A percentile compares a stretch with the other conserved stretches of the same genome.
Evolutionary conservation across 495 filamentous ascomycete species (phyloP).

Genomic region (Bryoglossum gracile): DNA sequence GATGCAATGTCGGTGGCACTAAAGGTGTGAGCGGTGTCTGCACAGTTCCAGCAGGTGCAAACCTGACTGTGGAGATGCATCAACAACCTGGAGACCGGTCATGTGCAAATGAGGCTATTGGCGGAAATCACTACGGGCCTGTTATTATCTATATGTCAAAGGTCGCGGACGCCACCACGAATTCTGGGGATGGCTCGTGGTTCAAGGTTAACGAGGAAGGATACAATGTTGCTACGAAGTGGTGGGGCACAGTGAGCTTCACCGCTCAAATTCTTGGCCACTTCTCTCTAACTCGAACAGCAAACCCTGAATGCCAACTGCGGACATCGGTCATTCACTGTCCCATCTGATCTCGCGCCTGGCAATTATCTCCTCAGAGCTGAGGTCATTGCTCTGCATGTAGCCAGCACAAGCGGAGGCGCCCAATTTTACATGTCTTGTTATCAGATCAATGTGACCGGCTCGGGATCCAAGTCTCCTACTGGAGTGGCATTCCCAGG

Average conservation of each 20-base stretch:
- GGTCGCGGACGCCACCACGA: slow-evolving; percentile 42
- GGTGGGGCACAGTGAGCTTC: slow-evolving; percentile 13
- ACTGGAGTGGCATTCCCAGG: slow-evolving; percentile 48
- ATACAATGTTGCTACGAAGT: slow-evolving; percentile 8
- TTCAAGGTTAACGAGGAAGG: slow-evolving; percentile 19
- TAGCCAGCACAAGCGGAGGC: slow-evolving; percentile 30
- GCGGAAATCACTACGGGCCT: slow-evolving; percentile 46
- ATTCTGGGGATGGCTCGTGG: slow-evolving; percentile 26
- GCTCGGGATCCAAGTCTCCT: slow-evolving; percentile 37
- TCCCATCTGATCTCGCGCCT: slow-evolving; percentile 35
- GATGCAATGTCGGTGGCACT: slow-evolving; percentile 25
- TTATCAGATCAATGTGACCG: slow-evolving; percentile 45
- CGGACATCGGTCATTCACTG: slow-evolving; percentile 35
- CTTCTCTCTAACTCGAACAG: background rate
- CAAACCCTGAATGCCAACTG: slow-evolving; percentile 14
- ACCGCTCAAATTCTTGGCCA: too few relatives aligned
- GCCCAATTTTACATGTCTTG: slow-evolving; percentile 46
- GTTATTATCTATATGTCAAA: slow-evolving; percentile 46
- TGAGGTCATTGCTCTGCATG: slow-evolving; percentile 44
- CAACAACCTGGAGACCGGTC: slow-evolving; percentile 38
- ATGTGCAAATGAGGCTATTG: slow-evolving; percentile 40
- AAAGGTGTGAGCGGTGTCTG: slow-evolving; percentile 7
- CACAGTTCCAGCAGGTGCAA: slow-evolving; percentile 30
- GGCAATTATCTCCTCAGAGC: slow-evolving; percentile 46
- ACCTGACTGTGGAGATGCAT: slow-evolving; percentile 47